Base-by-base conservation (phyloP, 352 stramenopile genomes). In the Globisporangium alternatum region DNA sequence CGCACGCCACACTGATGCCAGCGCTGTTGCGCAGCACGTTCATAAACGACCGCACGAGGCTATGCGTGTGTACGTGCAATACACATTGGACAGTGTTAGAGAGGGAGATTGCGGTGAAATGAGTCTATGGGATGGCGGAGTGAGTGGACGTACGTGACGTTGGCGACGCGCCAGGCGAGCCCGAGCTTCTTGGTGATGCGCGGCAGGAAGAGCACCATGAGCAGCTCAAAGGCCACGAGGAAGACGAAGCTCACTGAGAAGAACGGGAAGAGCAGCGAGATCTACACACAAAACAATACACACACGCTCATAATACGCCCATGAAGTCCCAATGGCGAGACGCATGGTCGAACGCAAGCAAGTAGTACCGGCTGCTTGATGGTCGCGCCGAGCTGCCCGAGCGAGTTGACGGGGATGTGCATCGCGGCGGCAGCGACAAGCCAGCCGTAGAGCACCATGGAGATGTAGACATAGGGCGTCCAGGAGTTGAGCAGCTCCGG, bases 391-490 rank as follows among this genome's bases (percentile, higher is more conserved):
- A 92, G 51, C 37, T 93, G 70, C 10, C 87, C 87, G 22, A 92
- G 66, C 19, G 83, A 74, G 60, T 88, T 78, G 54, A 93, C 68
- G 17, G 87, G 86, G 10, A 83, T 90, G 61, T 95, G 85, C 55
- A 95, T 59, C 30, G 76, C 83, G 0, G 84, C 86, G 6, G 87
- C 87, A 1, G 83, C 86, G 35, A 93, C 78, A 25, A 95, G 82
- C 87, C 87, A 95, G 25, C 74, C 85, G 62, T 95, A 95, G 64
- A 95, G 78, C 12, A 74, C 77, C 84, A 95, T 93, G 37, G 85
- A 94, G 41, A 93, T 71, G 74, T 95, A 95, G 15, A 95, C 87
- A 63, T 95, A 95, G 19, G 85, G 83, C 61, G 87, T 95, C 87
- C 87, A 95, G 45, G 80, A 86, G 65, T 89, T 88, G 30, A 93